Conservation (phyloP, 2,329 filamentous ascomycete species). For the Botryotinia globosa region DNA sequence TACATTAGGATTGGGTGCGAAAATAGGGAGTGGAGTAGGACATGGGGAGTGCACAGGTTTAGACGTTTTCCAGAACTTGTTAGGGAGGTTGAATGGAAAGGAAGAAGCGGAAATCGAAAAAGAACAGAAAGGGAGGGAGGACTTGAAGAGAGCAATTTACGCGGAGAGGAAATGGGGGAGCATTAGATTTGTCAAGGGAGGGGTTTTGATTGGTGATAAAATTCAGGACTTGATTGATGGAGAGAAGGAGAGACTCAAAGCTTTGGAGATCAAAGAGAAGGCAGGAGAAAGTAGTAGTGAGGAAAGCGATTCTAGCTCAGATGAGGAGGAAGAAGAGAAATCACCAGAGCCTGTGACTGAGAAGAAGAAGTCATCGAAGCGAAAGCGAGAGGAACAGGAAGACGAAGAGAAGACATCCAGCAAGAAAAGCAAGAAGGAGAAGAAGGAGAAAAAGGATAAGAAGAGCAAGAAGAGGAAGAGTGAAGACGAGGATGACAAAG, state of each 20-base stretch:
- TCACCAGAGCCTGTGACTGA: slow-evolving; percentile 22
- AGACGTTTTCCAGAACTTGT: slow-evolving; percentile 78
- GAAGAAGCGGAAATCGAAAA: slow-evolving; percentile 68
- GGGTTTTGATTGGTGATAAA: slow-evolving; percentile 61
- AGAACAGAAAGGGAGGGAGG: slow-evolving; percentile 65
- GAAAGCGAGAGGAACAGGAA: slow-evolving; percentile 45
- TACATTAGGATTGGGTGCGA: slow-evolving; percentile 83
- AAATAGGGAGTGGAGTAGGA: slow-evolving; percentile 62
- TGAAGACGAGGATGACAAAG: slow-evolving; percentile 41
- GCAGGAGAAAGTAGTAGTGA: slow-evolving; percentile 18
- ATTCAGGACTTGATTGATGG: slow-evolving; percentile 47
- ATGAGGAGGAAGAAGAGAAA: slow-evolving; percentile 20
- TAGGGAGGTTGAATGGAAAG: slow-evolving; percentile 88
- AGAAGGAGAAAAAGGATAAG: slow-evolving; percentile 16
- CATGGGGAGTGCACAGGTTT: slow-evolving; percentile 78
- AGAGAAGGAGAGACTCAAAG: slow-evolving; percentile 37
- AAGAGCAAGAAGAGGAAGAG: slow-evolving; percentile 43
- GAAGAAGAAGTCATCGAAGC: slow-evolving; percentile 39
- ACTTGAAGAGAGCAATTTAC: slow-evolving; percentile 70
- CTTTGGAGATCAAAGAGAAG: slow-evolving; percentile 29
- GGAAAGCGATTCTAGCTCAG: slow-evolving; percentile 8
- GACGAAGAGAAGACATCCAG: slow-evolving; percentile 39
- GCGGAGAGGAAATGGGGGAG: slow-evolving; percentile 72
- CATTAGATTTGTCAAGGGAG: slow-evolving; percentile 86
- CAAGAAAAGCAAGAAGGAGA: slow-evolving; percentile 18